These are phyloP conservation scores for Botrytis fragariae DNA, from an alignment of 2,329 filamentous ascomycete species.

Conservation along the genomic window DNA sequence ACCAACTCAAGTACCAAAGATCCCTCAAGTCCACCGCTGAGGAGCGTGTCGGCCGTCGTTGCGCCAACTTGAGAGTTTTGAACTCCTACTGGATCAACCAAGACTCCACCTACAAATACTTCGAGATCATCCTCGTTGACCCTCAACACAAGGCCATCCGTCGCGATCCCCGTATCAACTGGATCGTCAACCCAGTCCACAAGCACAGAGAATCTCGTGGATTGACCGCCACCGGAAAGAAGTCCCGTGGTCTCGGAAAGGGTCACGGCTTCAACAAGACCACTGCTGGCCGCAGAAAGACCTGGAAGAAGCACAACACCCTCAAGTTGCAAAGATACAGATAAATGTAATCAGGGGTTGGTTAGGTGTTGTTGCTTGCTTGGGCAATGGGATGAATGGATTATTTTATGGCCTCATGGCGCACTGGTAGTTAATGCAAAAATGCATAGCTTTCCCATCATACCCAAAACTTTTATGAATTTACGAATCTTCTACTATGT, in stretches of 20 bases:
- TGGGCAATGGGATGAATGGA: slow-evolving; percentile 28
- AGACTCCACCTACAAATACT: slow-evolving; percentile 99
- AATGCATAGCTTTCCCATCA: slow-evolving; percentile 29
- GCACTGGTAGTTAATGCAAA: slow-evolving; percentile 25
- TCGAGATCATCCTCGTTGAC: slow-evolving; percentile 99
- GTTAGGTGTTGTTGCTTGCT: slow-evolving; percentile 31
- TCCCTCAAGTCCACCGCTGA: slow-evolving; percentile 97
- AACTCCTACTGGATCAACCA: slow-evolving; percentile 99
- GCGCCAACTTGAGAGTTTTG: slow-evolving; percentile 97
- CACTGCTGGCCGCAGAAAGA: slow-evolving; percentile 94
- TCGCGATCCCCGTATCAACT: slow-evolving; percentile 99
- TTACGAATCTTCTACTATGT: slow-evolving; percentile 25
- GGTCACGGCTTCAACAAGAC: slow-evolving; percentile 99
- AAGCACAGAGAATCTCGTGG: slow-evolving; percentile 99
- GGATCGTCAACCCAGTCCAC: slow-evolving; percentile 99
- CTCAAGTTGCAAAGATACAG: slow-evolving; percentile 98
- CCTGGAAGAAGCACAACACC: slow-evolving; percentile 99
- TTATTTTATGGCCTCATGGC: slow-evolving; percentile 27
- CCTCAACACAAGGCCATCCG: slow-evolving; percentile 99
- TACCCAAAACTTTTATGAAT: slow-evolving; percentile 22
- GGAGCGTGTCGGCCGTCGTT: slow-evolving; percentile 99
- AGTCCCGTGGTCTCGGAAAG: slow-evolving; percentile 98
- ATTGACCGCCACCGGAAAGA: slow-evolving; percentile 98
- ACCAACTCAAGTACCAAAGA: slow-evolving; percentile 99
- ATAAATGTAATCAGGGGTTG: slow-evolving; percentile 49